Evolutionary conservation across 805 yeast species (phyloP).

Genomic region (Candida jianshihensis): DNA sequence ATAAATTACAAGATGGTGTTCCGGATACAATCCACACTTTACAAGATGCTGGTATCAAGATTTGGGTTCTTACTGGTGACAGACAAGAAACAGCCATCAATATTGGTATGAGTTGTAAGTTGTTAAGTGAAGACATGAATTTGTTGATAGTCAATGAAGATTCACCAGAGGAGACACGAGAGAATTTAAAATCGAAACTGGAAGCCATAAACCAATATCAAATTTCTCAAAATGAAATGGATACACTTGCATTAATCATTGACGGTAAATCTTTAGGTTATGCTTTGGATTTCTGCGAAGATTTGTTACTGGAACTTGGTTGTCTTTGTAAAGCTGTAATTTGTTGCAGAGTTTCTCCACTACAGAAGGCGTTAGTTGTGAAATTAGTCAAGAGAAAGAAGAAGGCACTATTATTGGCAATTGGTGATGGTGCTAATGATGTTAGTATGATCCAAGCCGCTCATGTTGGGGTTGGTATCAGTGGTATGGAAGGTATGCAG

Average conservation of each 20-base stretch:
- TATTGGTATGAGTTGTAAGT: conserved; percentile 96
- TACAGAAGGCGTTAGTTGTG: conserved; percentile 94
- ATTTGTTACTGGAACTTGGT: conserved; percentile 70
- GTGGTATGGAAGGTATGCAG: conserved; percentile 99
- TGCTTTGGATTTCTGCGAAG: conserved; percentile 84
- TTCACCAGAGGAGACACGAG: conserved; percentile 64
- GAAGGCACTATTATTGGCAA: conserved; percentile 68
- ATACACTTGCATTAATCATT: conserved; percentile 81
- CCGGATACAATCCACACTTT: conserved; percentile 94
- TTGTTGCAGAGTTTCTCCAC: conserved; percentile 96
- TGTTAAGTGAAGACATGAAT: conserved; percentile 94
- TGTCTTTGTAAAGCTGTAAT: conserved; percentile 90
- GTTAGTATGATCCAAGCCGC: conserved; percentile 99
- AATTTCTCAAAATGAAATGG: conserved; percentile 58
- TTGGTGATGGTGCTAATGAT: conserved; percentile 99
- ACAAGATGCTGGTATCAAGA: conserved; percentile 93
- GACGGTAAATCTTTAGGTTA: conserved; percentile 88
- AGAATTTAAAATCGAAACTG: conserved; percentile 68
- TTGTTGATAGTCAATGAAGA: conserved; percentile 85
- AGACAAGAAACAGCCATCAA: conserved; percentile 98
- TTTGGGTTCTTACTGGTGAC: conserved; percentile 98
- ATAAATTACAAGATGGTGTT: conserved; percentile 94
- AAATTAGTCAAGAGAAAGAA: conserved; percentile 85
- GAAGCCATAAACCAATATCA: conserved; percentile 65
- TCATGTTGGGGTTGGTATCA: conserved; percentile 97